Evolutionary conservation across 2,329 filamentous ascomycete species (phyloP).

Genomic region (Pseudogymnoascus sp.): DNA sequence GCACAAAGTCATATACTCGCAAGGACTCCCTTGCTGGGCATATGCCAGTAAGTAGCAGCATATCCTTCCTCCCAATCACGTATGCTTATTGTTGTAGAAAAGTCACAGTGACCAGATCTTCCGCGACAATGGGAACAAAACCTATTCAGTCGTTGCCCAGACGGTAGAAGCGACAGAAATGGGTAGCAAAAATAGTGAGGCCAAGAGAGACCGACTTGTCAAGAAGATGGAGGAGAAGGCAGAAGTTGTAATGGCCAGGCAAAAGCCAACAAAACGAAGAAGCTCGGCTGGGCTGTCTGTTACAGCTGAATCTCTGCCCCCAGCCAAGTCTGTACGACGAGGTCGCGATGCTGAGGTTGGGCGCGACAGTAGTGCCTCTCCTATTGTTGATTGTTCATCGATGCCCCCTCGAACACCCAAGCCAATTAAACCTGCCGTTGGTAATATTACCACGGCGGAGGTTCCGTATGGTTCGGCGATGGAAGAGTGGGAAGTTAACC

Average conservation of each 20-base stretch:
- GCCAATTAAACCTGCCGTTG: background rate
- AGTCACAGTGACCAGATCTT: background rate
- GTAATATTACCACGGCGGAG: background rate
- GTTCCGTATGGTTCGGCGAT: background rate
- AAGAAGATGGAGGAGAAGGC: background rate
- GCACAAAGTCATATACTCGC: slow-evolving; percentile 3
- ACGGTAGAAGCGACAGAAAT: background rate
- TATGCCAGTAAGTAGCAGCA: background rate
- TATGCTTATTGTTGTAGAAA: background rate
- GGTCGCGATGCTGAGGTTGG: background rate
- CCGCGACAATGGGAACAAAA: background rate
- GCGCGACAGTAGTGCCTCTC: background rate
- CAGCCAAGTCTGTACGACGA: background rate
- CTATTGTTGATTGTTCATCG: background rate
- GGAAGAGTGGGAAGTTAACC: slow-evolving; percentile 19
- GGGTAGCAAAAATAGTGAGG: background rate
- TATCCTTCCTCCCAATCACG: background rate
- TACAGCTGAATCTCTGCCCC: background rate
- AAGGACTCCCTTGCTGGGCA: background rate
- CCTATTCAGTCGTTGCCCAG: background rate
- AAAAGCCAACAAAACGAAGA: background rate
- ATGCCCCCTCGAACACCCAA: background rate
- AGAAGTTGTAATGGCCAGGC: background rate
- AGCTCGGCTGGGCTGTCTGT: background rate
- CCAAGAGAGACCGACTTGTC: background rate